phyloP scores from a whole-genome alignment of 352 stramenopile species.

The Pythium guiyangense region DNA sequence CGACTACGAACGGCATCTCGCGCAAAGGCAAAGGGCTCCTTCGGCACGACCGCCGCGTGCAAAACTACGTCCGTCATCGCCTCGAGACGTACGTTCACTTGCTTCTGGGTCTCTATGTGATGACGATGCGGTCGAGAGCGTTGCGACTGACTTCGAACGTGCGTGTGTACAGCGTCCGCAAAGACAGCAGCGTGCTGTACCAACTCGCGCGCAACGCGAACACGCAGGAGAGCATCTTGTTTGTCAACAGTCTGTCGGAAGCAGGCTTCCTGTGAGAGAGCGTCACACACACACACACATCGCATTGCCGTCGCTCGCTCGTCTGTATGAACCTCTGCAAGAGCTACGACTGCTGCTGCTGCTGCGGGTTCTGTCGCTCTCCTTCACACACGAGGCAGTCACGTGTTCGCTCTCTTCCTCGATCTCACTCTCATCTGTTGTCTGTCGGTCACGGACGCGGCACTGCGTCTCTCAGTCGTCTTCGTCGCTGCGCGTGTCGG shows the following conservation, averaged over 20 bases:
- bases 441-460: background rate
- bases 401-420: too few relatives aligned
- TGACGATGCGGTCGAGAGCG: background rate
- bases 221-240: conserved; percentile 85
- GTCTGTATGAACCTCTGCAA: too few relatives aligned
- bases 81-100: conserved; percentile 70
- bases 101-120: background rate
- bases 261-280: conserved; percentile 75
- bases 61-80: conserved; percentile 69
- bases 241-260: conserved; percentile 87
- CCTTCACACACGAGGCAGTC: too few relatives aligned
- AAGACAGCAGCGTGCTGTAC: conserved; percentile 81
- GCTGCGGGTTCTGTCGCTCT: too few relatives aligned
- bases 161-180: conserved; percentile 82
- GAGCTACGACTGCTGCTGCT: too few relatives aligned
- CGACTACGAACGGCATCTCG: conserved; percentile 33
- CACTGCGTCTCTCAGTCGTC: background rate
- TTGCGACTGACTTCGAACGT: too few relatives aligned
- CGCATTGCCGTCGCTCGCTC: conserved; percentile 8
- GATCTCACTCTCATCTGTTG: background rate
- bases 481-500: background rate
- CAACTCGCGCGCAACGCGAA: conserved; percentile 83
- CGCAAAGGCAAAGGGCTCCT: conserved; percentile 71
- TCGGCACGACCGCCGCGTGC: conserved; percentile 62
- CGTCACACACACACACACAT: too few relatives aligned